Conservation (phyloP, 768 basidiomycete species). For the Lactarius akahatsu region DNA sequence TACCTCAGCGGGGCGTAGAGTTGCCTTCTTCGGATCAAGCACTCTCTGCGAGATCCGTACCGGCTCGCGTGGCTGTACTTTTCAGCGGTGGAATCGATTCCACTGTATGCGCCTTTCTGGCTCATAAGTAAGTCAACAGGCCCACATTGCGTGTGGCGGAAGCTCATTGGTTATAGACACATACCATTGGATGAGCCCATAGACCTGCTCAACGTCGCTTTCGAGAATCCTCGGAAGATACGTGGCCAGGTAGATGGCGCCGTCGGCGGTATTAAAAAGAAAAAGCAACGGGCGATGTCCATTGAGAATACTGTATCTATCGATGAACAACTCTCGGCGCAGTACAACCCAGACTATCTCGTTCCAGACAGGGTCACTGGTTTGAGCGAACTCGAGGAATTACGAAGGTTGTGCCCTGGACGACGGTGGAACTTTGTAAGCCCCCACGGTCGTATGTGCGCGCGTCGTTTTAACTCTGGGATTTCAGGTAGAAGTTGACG, state of each 20-base stretch:
- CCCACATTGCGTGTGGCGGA: slow-evolving; percentile 3
- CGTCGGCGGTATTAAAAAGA: slow-evolving; percentile 44
- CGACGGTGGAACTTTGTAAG: slow-evolving; percentile 86
- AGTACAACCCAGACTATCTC: slow-evolving; percentile 47
- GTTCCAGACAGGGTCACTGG: slow-evolving; percentile 92
- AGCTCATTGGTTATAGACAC: slow-evolving; percentile 47
- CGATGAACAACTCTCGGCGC: slow-evolving; percentile 4
- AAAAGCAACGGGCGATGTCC: slow-evolving; percentile 40
- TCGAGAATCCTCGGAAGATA: slow-evolving; percentile 89
- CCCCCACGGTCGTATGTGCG: slow-evolving; percentile 2
- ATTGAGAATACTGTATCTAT: slow-evolving; percentile 6
- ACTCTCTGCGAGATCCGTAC: slow-evolving; percentile 26
- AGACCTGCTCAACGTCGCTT: slow-evolving; percentile 90
- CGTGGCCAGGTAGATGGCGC: slow-evolving; percentile 49
- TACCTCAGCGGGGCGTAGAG: slow-evolving; percentile 50
- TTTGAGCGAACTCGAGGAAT: slow-evolving; percentile 71
- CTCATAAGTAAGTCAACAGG: slow-evolving; percentile 58
- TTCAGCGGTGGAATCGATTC: slow-evolving; percentile 98
- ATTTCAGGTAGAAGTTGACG: slow-evolving; percentile 75
- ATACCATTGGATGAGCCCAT: slow-evolving; percentile 77
- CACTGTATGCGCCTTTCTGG: slow-evolving; percentile 76
- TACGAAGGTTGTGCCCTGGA: slow-evolving; percentile 71
- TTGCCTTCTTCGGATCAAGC: slow-evolving; percentile 22
- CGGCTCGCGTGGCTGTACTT: slow-evolving; percentile 67
- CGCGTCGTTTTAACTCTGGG: slow-evolving; percentile 19